Conservation (phyloP, 306 rosid species). For the Urtica urens region DNA sequence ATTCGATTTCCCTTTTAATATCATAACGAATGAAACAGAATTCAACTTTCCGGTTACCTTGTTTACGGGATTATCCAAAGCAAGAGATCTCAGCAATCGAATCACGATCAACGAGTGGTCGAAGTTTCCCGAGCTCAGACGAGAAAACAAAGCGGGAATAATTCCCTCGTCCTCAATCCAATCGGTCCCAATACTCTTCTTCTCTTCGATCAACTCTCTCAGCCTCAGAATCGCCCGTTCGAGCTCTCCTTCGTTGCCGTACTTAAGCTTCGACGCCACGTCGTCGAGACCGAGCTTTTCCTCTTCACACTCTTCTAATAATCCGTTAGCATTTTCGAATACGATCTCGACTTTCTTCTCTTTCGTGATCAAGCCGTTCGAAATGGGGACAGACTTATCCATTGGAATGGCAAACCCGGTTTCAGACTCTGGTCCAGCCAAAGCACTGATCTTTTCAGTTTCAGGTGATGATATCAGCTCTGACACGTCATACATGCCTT, state of each 20-base stretch:
- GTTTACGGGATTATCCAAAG: slow-evolving; percentile 30
- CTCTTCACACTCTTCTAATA: slow-evolving; percentile 52
- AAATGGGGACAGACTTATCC: slow-evolving; percentile 39
- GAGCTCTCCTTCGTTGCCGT: slow-evolving; percentile 59
- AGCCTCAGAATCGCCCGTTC: slow-evolving; percentile 39
- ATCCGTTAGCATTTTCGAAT: slow-evolving; percentile 53
- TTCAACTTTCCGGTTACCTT: slow-evolving; percentile 35
- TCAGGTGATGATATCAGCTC: slow-evolving; percentile 31
- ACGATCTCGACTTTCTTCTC: slow-evolving; percentile 34
- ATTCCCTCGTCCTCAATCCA: slow-evolving; percentile 50
- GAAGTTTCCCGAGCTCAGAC: slow-evolving; percentile 44
- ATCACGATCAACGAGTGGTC: slow-evolving; percentile 34
- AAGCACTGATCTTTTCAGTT: slow-evolving; percentile 41
- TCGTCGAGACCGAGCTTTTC: slow-evolving; percentile 33
- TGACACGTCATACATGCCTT: slow-evolving; percentile 23
- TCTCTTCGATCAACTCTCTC: slow-evolving; percentile 35
- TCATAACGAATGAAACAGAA: background rate
- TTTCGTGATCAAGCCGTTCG: slow-evolving; percentile 42
- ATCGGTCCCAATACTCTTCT: slow-evolving; percentile 26
- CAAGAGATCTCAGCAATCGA: slow-evolving; percentile 44
- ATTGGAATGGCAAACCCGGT: slow-evolving; percentile 40
- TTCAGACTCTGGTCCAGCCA: slow-evolving; percentile 35
- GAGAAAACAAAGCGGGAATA: slow-evolving; percentile 45
- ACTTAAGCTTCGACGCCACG: slow-evolving; percentile 50
- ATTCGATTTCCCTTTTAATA: no score